These are phyloP conservation scores for Ganoderma resinaceum DNA, from an alignment of 1,284 basidiomycete species.

Conservation along the genomic window DNA sequence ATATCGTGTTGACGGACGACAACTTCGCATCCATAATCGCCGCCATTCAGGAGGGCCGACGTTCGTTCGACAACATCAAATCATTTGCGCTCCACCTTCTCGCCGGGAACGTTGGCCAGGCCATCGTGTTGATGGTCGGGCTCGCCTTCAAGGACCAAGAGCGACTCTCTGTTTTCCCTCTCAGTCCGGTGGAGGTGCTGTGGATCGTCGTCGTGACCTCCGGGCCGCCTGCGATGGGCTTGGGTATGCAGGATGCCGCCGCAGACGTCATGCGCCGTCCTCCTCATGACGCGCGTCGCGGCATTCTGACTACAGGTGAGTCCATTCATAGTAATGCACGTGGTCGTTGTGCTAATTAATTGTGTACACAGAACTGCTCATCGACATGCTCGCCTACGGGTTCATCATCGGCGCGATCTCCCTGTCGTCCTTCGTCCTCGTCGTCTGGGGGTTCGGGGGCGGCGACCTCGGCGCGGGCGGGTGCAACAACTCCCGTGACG, in stretches of 20 bases:
- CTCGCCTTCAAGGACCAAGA: conserved; percentile 69
- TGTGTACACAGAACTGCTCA: not conserved
- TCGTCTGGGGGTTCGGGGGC: conserved; percentile 58
- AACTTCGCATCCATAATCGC: conserved; percentile 77
- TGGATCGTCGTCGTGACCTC: conserved; percentile 63
- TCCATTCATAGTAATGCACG: not conserved
- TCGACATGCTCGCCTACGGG: not conserved
- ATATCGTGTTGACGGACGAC: conserved; percentile 67
- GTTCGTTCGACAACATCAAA: conserved; percentile 53
- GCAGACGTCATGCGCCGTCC: conserved; percentile 64
- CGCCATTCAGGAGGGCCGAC: conserved; percentile 71
- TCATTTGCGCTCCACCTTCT: conserved; percentile 56
- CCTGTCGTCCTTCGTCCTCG: conserved; percentile 59
- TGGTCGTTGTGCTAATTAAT: not conserved
- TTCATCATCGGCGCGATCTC: conserved; percentile 56
- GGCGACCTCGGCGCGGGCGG: conserved; percentile 57
- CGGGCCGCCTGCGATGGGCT: conserved; percentile 63
- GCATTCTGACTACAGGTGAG: conserved; percentile 47
- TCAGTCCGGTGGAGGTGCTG: conserved; percentile 61
- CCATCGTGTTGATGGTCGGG: conserved; percentile 65
- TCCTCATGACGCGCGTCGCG: conserved; percentile 55
- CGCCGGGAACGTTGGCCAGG: conserved; percentile 68
- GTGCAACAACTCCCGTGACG: conserved; percentile 48
- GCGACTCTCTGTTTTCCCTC: conserved; percentile 68
- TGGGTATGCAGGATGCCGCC: conserved; percentile 65